These are phyloP conservation scores for Diplodia mutila DNA, from an alignment of 2,329 filamentous ascomycete genomes.

Conservation along the genomic window DNA sequence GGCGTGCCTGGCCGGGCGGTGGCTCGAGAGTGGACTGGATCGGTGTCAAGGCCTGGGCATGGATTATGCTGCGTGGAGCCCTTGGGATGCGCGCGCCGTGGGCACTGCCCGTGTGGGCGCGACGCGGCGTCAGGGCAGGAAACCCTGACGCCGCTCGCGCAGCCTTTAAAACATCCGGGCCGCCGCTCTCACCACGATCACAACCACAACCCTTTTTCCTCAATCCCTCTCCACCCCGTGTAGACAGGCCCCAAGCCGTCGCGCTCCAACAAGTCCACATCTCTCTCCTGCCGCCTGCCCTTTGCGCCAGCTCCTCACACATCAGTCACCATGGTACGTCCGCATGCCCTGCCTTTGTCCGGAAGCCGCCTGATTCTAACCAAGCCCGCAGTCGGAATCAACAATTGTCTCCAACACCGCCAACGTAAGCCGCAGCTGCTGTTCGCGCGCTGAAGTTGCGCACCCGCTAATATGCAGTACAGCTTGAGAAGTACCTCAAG, in stretches of 20 bases:
- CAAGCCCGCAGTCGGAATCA: slow-evolving; percentile 40
- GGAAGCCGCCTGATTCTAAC: slow-evolving; percentile 7
- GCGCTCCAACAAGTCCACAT: slow-evolving; percentile 20
- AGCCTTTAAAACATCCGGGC: slow-evolving; percentile 29
- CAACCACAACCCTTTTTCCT: slow-evolving; percentile 14
- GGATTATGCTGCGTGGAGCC: slow-evolving; percentile 17
- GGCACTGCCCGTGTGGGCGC: slow-evolving; percentile 17
- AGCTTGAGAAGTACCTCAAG: slow-evolving; percentile 90
- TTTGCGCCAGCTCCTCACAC: slow-evolving; percentile 20
- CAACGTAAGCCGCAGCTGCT: slow-evolving; percentile 44
- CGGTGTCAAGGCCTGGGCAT: slow-evolving; percentile 18
- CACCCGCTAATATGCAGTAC: slow-evolving; percentile 29
- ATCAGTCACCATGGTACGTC: slow-evolving; percentile 28
- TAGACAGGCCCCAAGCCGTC: slow-evolving; percentile 2
- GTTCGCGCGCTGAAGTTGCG: slow-evolving; percentile 14
- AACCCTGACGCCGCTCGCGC: slow-evolving; percentile 22
- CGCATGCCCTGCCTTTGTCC: neutral
- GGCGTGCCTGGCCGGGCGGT: slow-evolving; percentile 21
- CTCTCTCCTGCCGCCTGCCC: neutral
- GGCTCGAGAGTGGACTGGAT: slow-evolving; percentile 23
- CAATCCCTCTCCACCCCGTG: neutral
- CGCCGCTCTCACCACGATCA: slow-evolving; percentile 10
- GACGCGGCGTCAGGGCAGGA: slow-evolving; percentile 11
- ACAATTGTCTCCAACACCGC: slow-evolving; percentile 53
- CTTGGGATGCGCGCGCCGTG: slow-evolving; percentile 15